Evolutionary conservation across 345 rosid genomes (phyloP).

Genomic region (Sisymbrium altissimum): DNA sequence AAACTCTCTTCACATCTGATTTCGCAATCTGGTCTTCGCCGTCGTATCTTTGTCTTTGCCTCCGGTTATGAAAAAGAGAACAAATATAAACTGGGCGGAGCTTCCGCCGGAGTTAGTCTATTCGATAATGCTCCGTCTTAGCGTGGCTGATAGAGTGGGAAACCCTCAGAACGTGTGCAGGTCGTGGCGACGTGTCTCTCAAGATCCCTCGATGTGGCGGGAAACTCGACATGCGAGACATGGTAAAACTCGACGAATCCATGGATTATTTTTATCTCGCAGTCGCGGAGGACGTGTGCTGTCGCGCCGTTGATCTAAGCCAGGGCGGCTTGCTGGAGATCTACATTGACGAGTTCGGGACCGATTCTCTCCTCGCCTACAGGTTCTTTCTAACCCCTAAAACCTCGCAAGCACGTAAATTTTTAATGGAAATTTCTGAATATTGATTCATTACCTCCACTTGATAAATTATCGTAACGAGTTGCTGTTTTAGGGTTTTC

Average conservation of each 20-base stretch:
- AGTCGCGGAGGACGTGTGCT: conserved; percentile 26
- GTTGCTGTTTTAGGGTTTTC: background rate
- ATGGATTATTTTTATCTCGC: background rate
- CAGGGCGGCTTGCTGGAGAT: conserved; percentile 43
- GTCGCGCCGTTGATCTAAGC: conserved; percentile 56
- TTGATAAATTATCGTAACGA: background rate
- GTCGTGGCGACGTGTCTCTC: conserved; percentile 45
- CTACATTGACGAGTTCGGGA: conserved; percentile 36
- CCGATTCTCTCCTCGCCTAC: conserved; percentile 41
- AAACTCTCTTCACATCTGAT: background rate
- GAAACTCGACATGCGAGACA: conserved; percentile 36
- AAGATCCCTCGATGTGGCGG: conserved; percentile 53
- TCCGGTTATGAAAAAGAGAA: background rate
- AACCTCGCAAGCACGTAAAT: background rate
- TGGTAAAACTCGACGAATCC: background rate
- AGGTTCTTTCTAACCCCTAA: conserved; percentile 23
- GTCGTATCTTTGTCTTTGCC: background rate
- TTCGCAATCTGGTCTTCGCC: background rate
- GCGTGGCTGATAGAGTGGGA: conserved; percentile 33
- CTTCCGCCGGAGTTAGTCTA: conserved; percentile 49
- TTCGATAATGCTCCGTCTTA: conserved; percentile 38
- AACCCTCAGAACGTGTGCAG: conserved; percentile 49
- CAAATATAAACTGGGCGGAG: conserved; percentile 40
- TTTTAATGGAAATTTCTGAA: too few species aligned
- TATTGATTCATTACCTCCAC: background rate